Conservation (phyloP, 1,139 yeast species). For the Yamadazyma pseudoaaseri region DNA sequence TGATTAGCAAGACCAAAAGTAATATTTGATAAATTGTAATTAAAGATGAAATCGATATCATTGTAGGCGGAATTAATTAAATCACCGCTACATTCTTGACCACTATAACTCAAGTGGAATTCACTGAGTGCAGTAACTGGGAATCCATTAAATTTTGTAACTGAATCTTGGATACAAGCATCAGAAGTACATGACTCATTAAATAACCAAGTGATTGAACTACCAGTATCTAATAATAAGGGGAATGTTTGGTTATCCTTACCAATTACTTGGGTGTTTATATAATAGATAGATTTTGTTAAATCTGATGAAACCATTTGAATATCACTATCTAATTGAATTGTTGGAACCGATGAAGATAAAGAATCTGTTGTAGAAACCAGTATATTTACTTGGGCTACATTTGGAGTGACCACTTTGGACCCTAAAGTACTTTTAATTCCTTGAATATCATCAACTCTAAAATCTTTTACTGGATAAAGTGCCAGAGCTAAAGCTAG, state of each 20-base stretch:
- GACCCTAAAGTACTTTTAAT: background rate
- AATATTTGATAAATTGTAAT: slow-evolving; percentile 36
- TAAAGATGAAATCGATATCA: slow-evolving; percentile 25
- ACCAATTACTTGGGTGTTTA: slow-evolving; percentile 22
- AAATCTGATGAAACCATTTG: slow-evolving; percentile 27
- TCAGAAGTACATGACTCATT: slow-evolving; percentile 47
- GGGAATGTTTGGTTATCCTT: slow-evolving; percentile 41
- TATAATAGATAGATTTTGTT: slow-evolving; percentile 26
- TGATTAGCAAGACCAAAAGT: slow-evolving; percentile 53
- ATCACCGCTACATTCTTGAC: slow-evolving; percentile 55
- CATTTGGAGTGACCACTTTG: background rate
- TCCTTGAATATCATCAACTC: slow-evolving; percentile 15
- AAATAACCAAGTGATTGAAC: slow-evolving; percentile 65
- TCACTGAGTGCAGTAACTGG: slow-evolving; percentile 13
- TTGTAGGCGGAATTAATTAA: slow-evolving; percentile 25
- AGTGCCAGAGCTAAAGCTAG: slow-evolving; percentile 10
- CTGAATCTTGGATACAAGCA: slow-evolving; percentile 35
- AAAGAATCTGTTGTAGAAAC: slow-evolving; percentile 14
- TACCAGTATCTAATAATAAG: slow-evolving; percentile 63
- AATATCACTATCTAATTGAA: slow-evolving; percentile 17
- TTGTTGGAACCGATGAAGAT: slow-evolving; percentile 19
- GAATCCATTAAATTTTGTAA: slow-evolving; percentile 22
- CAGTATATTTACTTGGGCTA: slow-evolving; percentile 4
- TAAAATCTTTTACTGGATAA: slow-evolving; percentile 20
- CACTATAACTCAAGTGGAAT: slow-evolving; percentile 52